Percentiles rank a stretch among this genome's conserved stretches.
Conservation (phyloP, 75 land plant species). For the Selaginella tamariscina region DNA sequence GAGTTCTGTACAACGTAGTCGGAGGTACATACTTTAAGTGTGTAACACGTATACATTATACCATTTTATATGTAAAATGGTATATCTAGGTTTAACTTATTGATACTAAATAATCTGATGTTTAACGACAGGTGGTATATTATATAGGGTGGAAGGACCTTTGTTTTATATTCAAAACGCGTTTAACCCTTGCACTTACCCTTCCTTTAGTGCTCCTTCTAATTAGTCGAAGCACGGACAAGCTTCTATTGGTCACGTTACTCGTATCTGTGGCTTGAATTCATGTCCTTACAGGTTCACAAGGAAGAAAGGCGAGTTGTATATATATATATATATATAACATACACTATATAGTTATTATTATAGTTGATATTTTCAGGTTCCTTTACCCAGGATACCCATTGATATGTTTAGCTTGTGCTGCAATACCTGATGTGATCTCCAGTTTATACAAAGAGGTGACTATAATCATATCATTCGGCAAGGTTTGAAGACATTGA, state of each 20-base stretch:
- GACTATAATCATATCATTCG: background rate
- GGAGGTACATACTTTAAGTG: too few relatives aligned
- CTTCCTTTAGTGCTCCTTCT: conserved; percentile 25
- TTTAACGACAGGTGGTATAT: too few relatives aligned
- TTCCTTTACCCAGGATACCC: conserved; percentile 97
- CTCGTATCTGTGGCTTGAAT: conserved; percentile 84
- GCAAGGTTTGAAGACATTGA: conserved; percentile 53
- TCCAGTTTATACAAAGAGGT: conserved; percentile 18
- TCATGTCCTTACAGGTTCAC: conserved; percentile 96
- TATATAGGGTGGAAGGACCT: conserved; percentile 88
- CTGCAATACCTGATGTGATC: conserved; percentile 78
- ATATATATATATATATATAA: too few relatives aligned
- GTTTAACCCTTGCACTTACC: conserved; percentile 76
- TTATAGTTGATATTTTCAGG: conserved; percentile 29
- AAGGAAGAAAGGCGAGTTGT: conserved; percentile 99
- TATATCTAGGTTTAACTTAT: too few relatives aligned
- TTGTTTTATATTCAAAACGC: conserved; percentile 74
- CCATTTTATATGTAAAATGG: too few relatives aligned
- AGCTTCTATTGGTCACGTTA: conserved; percentile 51
- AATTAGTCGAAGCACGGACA: conserved; percentile 19
- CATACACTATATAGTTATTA: background rate
- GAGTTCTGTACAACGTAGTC: too few relatives aligned
- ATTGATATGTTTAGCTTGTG: conserved; percentile 86
- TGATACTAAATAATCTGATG: too few relatives aligned
- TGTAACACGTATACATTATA: too few relatives aligned